Evolutionary conservation across 257 asterid genomes (phyloP).

Genomic region (Solanum sejunctum): DNA sequence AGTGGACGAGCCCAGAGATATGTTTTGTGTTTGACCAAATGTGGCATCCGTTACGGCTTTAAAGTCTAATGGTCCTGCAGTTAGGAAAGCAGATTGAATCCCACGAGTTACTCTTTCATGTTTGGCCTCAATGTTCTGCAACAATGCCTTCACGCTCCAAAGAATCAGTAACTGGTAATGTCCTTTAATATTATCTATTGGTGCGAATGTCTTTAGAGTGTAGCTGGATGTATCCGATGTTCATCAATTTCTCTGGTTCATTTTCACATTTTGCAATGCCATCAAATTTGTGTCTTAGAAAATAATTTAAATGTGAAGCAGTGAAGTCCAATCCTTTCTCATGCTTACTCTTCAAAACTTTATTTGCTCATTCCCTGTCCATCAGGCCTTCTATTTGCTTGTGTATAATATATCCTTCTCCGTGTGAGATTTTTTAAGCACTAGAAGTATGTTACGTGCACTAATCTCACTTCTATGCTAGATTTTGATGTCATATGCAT

Average conservation of each 20-base stretch:
- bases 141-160: background rate
- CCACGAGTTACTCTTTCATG: background rate
- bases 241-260: background rate
- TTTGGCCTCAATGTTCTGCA: constrained; percentile 10
- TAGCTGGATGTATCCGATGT: background rate
- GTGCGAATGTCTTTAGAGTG: background rate
- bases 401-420: background rate
- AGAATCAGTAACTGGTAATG: background rate
- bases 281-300: no score
- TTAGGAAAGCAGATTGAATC: background rate
- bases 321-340: no score
- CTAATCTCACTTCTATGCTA: background rate
- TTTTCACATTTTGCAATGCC: background rate
- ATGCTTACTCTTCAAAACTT: background rate
- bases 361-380: background rate
- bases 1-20: background rate
- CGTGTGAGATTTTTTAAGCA: background rate
- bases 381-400: background rate
- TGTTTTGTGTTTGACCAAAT: background rate
- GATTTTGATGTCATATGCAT: constrained; percentile 2
- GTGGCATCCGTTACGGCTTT: background rate
- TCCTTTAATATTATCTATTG: background rate
- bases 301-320: no score
- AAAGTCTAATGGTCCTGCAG: background rate
- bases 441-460: background rate